A percentile compares a stretch with the other conserved stretches of the same genome.
phyloP scores from a whole-genome alignment of 2,329 filamentous ascomycete genomes.

The Alternaria panax region DNA sequence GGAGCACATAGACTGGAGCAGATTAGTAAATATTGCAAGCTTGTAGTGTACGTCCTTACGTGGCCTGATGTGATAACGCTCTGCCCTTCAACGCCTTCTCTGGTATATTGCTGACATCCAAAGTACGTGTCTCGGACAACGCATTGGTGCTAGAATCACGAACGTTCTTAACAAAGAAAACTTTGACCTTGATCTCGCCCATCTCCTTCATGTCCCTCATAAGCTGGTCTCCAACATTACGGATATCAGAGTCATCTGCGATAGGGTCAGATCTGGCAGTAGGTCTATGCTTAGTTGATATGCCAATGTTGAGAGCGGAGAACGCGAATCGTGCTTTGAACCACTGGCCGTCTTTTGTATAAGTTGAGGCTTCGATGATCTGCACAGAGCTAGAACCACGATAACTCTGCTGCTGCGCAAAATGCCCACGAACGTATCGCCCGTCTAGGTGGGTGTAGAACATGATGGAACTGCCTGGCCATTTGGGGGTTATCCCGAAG shows the following conservation, averaged over 20 bases:
- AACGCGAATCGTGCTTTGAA: no score
- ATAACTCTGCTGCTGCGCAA: background rate
- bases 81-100: slow-evolving; percentile 35
- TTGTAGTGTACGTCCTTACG: background rate
- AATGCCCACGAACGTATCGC: background rate
- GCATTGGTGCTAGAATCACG: background rate
- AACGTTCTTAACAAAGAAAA: background rate
- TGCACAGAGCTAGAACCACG: background rate
- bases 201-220: background rate
- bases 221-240: background rate
- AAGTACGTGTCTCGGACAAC: background rate
- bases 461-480: background rate
- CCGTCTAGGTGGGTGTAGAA: background rate
- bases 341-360: background rate
- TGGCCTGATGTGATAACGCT: slow-evolving; percentile 22
- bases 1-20: no score
- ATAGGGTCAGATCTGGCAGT: background rate
- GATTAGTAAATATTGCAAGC: background rate
- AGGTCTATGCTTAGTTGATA: no score
- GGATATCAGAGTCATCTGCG: background rate
- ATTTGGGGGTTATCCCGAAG: slow-evolving; percentile 3
- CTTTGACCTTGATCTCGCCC: background rate
- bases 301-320: no score
- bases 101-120: slow-evolving; percentile 9
- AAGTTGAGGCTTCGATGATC: background rate